Evolutionary conservation across 495 filamentous ascomycete species (phyloP), one percentile per base, ranked within the genome.

Genomic region (Darksidea phi): DNA sequence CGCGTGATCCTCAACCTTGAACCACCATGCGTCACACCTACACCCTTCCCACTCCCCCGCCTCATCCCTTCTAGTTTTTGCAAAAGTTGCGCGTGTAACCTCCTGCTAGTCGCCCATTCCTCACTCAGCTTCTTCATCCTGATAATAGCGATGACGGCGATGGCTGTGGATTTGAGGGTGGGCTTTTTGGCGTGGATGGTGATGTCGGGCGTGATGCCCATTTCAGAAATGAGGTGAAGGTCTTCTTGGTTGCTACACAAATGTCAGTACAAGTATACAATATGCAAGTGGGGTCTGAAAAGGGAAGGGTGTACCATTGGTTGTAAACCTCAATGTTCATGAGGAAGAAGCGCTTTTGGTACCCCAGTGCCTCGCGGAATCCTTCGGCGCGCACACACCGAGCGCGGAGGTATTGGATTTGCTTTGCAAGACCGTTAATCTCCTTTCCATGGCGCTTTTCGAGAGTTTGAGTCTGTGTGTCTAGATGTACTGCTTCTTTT

Each of bases 351-450:
- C 79, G 82, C 83, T 98, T 88, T 73, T 88, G 88, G 78, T 80
- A 95, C 23, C 85, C 87, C 53, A 92, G 77, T 61, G 88, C 88
- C 45, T 78, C 79, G 47, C 94, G 79, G 75, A 97, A 86, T 53
- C 81, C 84, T 67, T 88, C 84, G 75, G 96, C 93, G 21, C 94
- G 81, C 70, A 82, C 79, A 71, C 86, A 85, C 50, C 85, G 82
- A 4, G 89, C 90, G 59, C 86, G 81, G 58, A 97, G 82, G 86
- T 88, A 98, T 63, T 91, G 79, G 66, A 97, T 93, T 72, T 96
- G 91, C 74, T 92, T 87, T 60, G 82, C 83, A 70, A 98, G 78
- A 11, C 91, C 91, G 48, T 84, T 81, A 28, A 96, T 79, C 75
- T 97, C 95, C 66, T 86, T 87, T 59, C 81, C 81, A 64, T 96